Evolutionary conservation across 805 yeast genomes (phyloP), one percentile per base, ranked within the genome.

Genomic region (Starmerella khaoyaiensis): DNA sequence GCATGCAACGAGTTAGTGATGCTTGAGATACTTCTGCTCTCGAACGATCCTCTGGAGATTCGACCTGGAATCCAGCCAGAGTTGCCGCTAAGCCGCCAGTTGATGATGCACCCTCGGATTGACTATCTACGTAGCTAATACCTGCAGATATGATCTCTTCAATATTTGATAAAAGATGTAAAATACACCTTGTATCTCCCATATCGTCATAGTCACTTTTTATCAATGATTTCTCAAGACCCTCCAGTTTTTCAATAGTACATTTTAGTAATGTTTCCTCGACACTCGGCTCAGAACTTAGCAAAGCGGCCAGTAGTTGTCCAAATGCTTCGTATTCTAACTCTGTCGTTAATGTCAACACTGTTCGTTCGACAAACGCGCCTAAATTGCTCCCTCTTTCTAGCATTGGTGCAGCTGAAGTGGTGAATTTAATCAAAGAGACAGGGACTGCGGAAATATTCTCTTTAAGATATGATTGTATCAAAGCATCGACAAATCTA

Each of bases 31-130:
- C 67, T 31, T 67, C 69, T 15, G 68, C 72, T 9, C 69, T 65
- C 15, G 68, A 58, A 31, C 70, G 42, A n/a, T 57, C 55, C 11
- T 64, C 64, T 0, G 78, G 79, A 0, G 79, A 63, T 42, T 80
- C 93, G 11, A 74, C 69, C 42, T 70, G 79, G 52, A 80, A 79
- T 10, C 48, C 43, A 10, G 44, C 33, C 10, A 44, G 21, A 12
- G 40, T 37, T 16, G 39, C 20, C 14, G 45, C 29, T 8, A 40
- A 14, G 8, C 46, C 41, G 11, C 45, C 39, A 1, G 32, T 22
- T 2, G 35, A 20, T 3, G n/a, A 11, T 16, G 3, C 15, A 17
- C 35, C 24, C 4, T 31, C 35, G 14, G 26, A 4, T n/a, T 15
- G 8, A 12, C 27, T 14, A 9, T n/a, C n/a, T 10, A 35, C 33